Percentiles rank a stretch among this genome's conserved stretches.
Conservation (phyloP, 495 filamentous ascomycete genomes). For the Hyaloscypha hepaticicola region DNA sequence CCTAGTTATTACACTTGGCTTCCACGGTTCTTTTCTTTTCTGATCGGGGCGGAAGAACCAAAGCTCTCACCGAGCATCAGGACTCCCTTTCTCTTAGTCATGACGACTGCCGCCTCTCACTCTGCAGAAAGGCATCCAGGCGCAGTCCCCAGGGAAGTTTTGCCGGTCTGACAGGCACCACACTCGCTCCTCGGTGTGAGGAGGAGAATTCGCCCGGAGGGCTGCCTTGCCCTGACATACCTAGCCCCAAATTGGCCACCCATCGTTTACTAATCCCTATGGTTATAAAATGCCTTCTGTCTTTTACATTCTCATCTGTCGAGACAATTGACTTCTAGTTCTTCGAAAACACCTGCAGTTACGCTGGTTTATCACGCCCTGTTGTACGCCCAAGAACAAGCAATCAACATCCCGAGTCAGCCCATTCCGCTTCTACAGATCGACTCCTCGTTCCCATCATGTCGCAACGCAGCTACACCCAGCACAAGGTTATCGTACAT, state of each 20-base stretch:
- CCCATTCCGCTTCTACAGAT: background rate
- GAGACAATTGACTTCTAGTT: background rate
- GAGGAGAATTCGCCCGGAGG: conserved; percentile 1
- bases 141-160: background rate
- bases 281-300: background rate
- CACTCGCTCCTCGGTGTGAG: background rate
- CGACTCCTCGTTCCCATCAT: background rate
- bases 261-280: background rate
- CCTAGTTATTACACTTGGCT: background rate
- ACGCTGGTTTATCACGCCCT: background rate
- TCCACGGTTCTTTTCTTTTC: background rate
- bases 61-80: background rate
- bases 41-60: background rate
- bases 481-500: background rate
- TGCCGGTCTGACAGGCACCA: background rate
- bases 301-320: background rate
- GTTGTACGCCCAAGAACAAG: background rate
- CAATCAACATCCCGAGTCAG: background rate
- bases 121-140: background rate
- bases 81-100: background rate
- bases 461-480: background rate
- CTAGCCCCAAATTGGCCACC: conserved; percentile 3
- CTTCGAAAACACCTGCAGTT: background rate
- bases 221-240: background rate
- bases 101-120: background rate